Evolutionary conservation across 176 grass and related monocot species (phyloP), one percentile per base, ranked within the genome.

Genomic region (Phragmites australis): DNA sequence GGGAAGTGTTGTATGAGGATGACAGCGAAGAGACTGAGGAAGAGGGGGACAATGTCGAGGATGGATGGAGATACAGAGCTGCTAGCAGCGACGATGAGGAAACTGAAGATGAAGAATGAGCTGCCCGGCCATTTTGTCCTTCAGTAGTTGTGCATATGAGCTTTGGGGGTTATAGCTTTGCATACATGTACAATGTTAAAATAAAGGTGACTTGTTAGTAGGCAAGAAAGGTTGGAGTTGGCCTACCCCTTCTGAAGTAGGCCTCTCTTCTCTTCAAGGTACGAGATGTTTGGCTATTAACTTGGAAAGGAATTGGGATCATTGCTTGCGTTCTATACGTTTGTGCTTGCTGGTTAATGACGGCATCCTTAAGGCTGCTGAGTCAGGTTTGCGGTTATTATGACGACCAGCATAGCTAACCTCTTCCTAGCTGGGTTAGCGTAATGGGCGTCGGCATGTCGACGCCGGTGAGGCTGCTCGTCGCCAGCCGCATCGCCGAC

Each of bases 11-110:
- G 63, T 68, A 85, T 12, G 82, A 91, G 44, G 91, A 88, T 40
- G 91, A 94, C 80, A 94, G 91, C 6, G 91, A 94, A 65, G 85
- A 94, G 82, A 94, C 91, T 0, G 88, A 94, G 88, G 91, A 88
- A 62, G 89, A 91, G 68, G 84, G 69, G 39, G 89, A 72, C 27
- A 73, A 70, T 2, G 82, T 70, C 0, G 88, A 87, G 13, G 90
- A 79, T 21, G 72, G 65, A 16, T 84, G 68, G 68, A 71, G 83
- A 31, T 86, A 76, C n/a, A 85, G 70, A 53, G 83, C 75, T 76
- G 74, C 72, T 44, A 93, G 88, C 60, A 87, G 88, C 8, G 83
- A 90, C 0, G 88, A 90, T 0, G 92, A 97, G 67, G 88, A 97
- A 84, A 97, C 90, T 0, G 93, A 93, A 68, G 90, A 93, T 1